These are phyloP conservation scores for Colletotrichum acutatum DNA, from an alignment of 2,329 filamentous ascomycete genomes.

Conservation along the genomic window DNA sequence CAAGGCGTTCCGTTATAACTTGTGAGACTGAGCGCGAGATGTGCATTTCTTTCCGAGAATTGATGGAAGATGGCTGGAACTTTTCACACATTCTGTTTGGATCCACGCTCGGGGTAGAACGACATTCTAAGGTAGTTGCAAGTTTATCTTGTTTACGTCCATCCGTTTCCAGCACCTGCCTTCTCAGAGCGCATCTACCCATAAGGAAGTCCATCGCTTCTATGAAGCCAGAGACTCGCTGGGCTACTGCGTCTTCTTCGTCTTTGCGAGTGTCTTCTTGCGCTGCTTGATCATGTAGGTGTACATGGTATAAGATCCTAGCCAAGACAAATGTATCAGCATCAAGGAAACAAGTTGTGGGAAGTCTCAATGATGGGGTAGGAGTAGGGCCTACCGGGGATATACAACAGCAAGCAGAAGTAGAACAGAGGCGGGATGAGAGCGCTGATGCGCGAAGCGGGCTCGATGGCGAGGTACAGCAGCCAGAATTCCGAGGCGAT, in stretches of 20 bases:
- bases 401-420: slow-evolving; percentile 76
- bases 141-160: too few species aligned
- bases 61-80: too few species aligned
- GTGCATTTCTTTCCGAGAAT: too few species aligned
- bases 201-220: not conserved
- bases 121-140: too few species aligned
- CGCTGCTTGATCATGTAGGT: slow-evolving; percentile 95
- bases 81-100: too few species aligned
- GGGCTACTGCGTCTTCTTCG: not conserved
- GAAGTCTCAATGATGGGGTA: too few species aligned
- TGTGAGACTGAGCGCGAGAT: not conserved
- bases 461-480: slow-evolving; percentile 75
- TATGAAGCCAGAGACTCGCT: too few species aligned
- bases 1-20: slow-evolving; percentile 40
- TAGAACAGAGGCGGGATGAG: slow-evolving; percentile 69
- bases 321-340: not conserved
- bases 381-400: slow-evolving; percentile 72
- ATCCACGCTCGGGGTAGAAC: too few species aligned
- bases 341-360: not conserved
- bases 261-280: slow-evolving; percentile 76
- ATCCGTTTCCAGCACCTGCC: too few species aligned
- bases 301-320: slow-evolving; percentile 78
- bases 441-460: slow-evolving; percentile 60
- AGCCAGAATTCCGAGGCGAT: slow-evolving; percentile 89
- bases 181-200: too few species aligned